A percentile compares a stretch with the other conserved stretches of the same genome.
phyloP scores from a whole-genome alignment of 2,329 filamentous ascomycete genomes.

The Chrysoporthe austroafricana region DNA sequence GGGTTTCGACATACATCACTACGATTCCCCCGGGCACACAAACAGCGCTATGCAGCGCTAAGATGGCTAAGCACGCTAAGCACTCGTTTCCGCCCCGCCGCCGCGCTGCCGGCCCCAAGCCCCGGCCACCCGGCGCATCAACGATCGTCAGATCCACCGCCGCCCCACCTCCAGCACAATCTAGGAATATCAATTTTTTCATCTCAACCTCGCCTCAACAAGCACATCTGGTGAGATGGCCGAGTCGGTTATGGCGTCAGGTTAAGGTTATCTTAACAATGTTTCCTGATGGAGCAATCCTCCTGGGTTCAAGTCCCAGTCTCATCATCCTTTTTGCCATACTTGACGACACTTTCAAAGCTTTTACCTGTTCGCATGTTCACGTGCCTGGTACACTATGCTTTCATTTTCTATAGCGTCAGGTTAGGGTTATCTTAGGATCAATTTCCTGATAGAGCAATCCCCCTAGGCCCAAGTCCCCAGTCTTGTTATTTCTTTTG shows the following conservation, averaged over 20 bases:
- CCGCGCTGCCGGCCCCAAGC: too few species aligned
- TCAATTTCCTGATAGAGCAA: slow-evolving; percentile 2
- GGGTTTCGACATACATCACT: too few species aligned
- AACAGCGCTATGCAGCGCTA: too few species aligned
- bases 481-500: neutral
- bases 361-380: neutral
- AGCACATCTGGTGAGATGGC: slow-evolving; percentile 1
- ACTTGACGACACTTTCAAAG: neutral
- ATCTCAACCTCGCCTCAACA: too few species aligned
- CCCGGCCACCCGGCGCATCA: too few species aligned
- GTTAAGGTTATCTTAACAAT: slow-evolving; percentile 9
- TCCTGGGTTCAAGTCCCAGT: slow-evolving; percentile 2
- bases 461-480: neutral
- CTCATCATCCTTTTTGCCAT: neutral
- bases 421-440: slow-evolving; percentile 8
- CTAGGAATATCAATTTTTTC: too few species aligned
- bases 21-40: too few species aligned
- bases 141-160: too few species aligned
- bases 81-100: too few species aligned
- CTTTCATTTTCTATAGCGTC: neutral
- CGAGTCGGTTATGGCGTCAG: slow-evolving; percentile 14
- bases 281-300: slow-evolving; percentile 9
- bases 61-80: too few species aligned
- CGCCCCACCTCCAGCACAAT: too few species aligned
- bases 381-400: too few species aligned